Evolutionary conservation across 129 eudicot genomes (phyloP), one percentile per base, ranked within the genome.

Genomic region (Lactuca sativa): DNA sequence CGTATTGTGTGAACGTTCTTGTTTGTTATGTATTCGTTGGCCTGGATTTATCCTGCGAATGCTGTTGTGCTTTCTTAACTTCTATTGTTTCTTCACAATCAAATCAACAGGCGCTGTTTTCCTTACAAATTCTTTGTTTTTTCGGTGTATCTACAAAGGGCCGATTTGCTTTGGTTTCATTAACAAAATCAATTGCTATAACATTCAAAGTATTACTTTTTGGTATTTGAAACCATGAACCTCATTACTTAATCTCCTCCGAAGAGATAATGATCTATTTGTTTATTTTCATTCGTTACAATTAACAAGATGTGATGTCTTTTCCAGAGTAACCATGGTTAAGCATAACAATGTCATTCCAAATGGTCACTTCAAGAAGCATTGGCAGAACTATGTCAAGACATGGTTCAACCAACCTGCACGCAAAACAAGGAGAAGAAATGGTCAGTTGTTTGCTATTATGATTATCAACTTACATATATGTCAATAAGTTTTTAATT

Each of bases 381-480:
- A 90, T 49, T 90, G 97, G 95, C 97, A 90, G 38, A 88, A 90
- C 80, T 85, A 85, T 81, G 91, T 91, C 30, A 85, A 66, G 71
- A 90, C 97, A 25, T 90, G 97, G 92, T 90, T 90, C 74, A 87
- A 90, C 74, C 95, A 90, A 49, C 97, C 97, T 9, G 97, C 97
- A 12, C 89, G 95, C 58, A 90, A 90, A 77, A 79, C 89, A 67
- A 83, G 97, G 89, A 83, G 97, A 90, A 83, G 92, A 70, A 56
- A 65, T 47, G 97, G 97, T 90, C 65, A 64, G 71, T 59, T 4
- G 6, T 6, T 53, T 59, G 31, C 0, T 3, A 51, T 12, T 0
- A 4, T 16, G 5, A 11, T n/a, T 25, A 15, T 38, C 6, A 11
- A 15, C 9, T 14, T 59, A 25, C 16, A 49, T 5, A 3, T 30